Evolutionary conservation across 176 grass and related monocot species (phyloP).

Genomic region (Phoenix roebelenii): DNA sequence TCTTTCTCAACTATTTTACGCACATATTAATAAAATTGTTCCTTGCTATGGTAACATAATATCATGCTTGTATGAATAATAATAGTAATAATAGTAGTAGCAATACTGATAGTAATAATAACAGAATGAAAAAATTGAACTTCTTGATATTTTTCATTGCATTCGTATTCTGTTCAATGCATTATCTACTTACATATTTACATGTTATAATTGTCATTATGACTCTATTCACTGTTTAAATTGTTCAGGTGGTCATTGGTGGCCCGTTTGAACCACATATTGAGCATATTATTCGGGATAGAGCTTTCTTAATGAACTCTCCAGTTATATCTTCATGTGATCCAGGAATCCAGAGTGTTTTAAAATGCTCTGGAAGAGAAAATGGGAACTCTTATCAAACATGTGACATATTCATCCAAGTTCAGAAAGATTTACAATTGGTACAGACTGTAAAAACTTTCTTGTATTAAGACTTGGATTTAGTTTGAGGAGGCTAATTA

Average conservation of each 20-base stretch:
- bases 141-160: too few relatives aligned
- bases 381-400: constrained; percentile 46
- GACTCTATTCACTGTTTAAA: background rate
- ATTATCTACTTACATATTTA: background rate
- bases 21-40: too few relatives aligned
- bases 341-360: constrained; percentile 32
- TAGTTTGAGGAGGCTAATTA: too few relatives aligned
- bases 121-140: too few relatives aligned
- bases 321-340: constrained; percentile 53
- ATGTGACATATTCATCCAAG: constrained; percentile 50
- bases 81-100: too few relatives aligned
- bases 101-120: too few relatives aligned
- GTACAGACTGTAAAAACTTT: constrained; percentile 26
- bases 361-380: constrained; percentile 45
- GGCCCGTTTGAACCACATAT: constrained; percentile 46
- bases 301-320: constrained; percentile 56
- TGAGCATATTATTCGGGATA: constrained; percentile 57
- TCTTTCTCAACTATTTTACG: too few relatives aligned
- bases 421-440: constrained; percentile 34
- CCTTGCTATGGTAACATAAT: too few relatives aligned
- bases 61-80: too few relatives aligned
- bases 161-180: background rate
- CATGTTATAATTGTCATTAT: too few relatives aligned
- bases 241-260: constrained; percentile 79
- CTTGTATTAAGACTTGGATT: background rate